Conservation (phyloP, 208 protist genomes). For the Leishmania mexicana region DNA sequence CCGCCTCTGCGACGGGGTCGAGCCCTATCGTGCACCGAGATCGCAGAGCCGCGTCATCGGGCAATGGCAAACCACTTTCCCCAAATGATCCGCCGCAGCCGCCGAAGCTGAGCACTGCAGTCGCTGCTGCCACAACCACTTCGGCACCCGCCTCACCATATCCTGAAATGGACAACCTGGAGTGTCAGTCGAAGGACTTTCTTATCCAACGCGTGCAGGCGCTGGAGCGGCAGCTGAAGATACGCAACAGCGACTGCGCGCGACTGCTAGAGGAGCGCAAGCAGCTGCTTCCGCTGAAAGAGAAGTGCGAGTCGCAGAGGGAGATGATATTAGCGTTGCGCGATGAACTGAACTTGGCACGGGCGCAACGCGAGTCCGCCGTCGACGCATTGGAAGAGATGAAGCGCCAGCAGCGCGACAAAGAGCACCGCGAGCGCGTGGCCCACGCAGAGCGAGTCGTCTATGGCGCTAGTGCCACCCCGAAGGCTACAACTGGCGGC, state of each 20-base stretch:
- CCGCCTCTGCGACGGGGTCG: no score
- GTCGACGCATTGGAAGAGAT: constrained; percentile 43
- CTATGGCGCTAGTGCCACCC: neutral
- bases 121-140: neutral
- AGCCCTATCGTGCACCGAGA: neutral
- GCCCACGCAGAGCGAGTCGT: constrained; percentile 22
- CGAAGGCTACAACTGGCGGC: neutral
- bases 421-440: constrained; percentile 47
- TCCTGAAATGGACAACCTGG: constrained; percentile 12
- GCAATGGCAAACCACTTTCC: neutral
- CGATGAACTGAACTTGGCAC: constrained; percentile 39
- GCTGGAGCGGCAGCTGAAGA: constrained; percentile 62
- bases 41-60: neutral
- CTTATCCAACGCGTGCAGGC: constrained; percentile 54
- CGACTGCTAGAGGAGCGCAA: constrained; percentile 56
- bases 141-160: neutral
- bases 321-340: constrained; percentile 56
- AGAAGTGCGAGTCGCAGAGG: constrained; percentile 62
- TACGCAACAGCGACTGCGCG: constrained; percentile 62
- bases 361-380: constrained; percentile 48
- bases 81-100: neutral
- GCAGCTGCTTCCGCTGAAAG: constrained; percentile 35
- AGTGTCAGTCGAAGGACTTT: constrained; percentile 55
- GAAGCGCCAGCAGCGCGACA: constrained; percentile 42
- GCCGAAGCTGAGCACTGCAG: neutral